Conservation (phyloP, 768 basidiomycete species). For the Mycena olivaceomarginata region DNA sequence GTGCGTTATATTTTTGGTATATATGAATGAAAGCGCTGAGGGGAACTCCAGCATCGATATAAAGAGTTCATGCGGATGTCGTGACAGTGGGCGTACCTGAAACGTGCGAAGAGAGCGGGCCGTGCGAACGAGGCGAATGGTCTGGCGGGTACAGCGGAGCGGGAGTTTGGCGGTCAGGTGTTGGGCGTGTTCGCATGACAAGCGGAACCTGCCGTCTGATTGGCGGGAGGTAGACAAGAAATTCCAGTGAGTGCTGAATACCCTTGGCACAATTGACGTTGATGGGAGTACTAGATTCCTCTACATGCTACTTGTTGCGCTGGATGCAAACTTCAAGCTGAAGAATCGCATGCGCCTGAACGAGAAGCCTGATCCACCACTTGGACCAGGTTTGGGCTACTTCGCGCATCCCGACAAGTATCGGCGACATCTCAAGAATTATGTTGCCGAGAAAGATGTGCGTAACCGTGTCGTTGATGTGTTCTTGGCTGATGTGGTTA, state of each 20-base stretch:
- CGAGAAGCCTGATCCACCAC: background rate
- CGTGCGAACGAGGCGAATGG: constrained; percentile 17
- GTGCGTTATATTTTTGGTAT: background rate
- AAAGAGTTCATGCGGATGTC: constrained; percentile 21
- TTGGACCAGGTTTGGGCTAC: constrained; percentile 5
- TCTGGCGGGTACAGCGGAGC: constrained; percentile 12
- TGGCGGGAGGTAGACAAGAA: constrained; percentile 23
- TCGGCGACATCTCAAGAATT: constrained; percentile 2
- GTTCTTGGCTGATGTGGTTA: background rate
- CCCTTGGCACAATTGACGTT: background rate
- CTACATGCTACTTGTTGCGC: constrained; percentile 9
- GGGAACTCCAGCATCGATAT: constrained; percentile 4
- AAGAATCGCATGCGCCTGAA: constrained; percentile 5
- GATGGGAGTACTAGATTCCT: constrained; percentile 3
- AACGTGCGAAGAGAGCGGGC: constrained; percentile 8
- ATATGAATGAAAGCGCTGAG: background rate
- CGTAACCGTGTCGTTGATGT: background rate
- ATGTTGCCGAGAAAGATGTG: constrained; percentile 17
- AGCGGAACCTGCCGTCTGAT: constrained; percentile 38
- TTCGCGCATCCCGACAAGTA: background rate
- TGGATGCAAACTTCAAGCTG: constrained; percentile 12
- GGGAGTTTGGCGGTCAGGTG: constrained; percentile 39
- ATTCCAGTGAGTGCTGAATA: background rate
- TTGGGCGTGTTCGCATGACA: constrained; percentile 14
- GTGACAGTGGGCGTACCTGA: background rate